Conservation (phyloP, 2,329 filamentous ascomycete genomes). For the Xylaria digitata region DNA sequence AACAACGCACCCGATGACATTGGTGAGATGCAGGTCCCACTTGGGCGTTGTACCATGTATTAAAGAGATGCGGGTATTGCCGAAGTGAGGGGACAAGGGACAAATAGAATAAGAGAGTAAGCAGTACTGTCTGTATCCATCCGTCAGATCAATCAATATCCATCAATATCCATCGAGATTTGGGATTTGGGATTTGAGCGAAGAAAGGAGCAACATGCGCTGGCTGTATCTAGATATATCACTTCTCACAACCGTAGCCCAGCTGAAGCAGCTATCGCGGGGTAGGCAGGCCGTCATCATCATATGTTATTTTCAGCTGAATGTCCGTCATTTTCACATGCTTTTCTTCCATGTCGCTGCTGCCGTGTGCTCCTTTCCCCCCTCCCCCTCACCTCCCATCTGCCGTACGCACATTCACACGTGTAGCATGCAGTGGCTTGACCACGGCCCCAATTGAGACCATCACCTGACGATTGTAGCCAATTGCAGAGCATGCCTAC, state of each 20-base stretch:
- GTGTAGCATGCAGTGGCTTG: constrained; percentile 28
- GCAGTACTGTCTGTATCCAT: background rate
- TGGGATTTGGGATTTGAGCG: background rate
- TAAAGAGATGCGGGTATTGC: constrained; percentile 28
- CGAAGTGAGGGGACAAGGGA: constrained; percentile 17
- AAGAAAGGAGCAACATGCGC: background rate
- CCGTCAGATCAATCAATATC: background rate
- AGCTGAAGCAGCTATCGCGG: background rate
- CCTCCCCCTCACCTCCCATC: background rate
- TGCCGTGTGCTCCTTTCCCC: background rate
- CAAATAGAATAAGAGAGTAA: background rate
- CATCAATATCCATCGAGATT: no score
- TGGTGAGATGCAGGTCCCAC: constrained; percentile 27
- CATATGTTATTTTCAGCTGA: constrained; percentile 9
- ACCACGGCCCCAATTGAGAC: constrained; percentile 20
- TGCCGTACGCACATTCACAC: constrained; percentile 19
- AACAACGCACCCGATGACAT: constrained; percentile 24
- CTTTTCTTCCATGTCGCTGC: constrained; percentile 7
- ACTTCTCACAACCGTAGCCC: background rate
- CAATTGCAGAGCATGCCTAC: constrained; percentile 21
- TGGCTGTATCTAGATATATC: background rate
- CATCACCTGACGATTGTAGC: constrained; percentile 19
- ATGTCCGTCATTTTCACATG: constrained; percentile 35
- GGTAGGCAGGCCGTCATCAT: background rate
- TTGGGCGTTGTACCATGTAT: constrained; percentile 16